Percentiles rank a stretch among this genome's conserved stretches.
These are phyloP conservation scores for Sporobolus alterniflorus DNA, from an alignment of 202 grass and related monocot genomes.

Conservation along the genomic window DNA sequence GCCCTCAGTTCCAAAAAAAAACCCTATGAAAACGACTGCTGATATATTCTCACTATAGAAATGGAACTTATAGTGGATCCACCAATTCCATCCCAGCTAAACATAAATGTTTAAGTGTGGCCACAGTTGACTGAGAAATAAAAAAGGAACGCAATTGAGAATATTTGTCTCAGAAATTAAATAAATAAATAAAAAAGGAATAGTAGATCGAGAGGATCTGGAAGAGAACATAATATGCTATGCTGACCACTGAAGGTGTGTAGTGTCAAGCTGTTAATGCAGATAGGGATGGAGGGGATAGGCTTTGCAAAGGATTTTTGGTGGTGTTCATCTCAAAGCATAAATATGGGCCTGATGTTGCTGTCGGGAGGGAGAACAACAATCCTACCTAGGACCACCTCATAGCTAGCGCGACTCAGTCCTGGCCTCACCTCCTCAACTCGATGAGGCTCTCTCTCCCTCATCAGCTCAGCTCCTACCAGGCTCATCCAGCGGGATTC, in stretches of 20 bases:
- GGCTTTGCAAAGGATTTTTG: constrained; percentile 58
- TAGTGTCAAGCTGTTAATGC: constrained; percentile 48
- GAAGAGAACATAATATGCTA: neutral
- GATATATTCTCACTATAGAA: neutral
- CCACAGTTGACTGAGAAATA: neutral
- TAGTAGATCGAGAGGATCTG: constrained; percentile 9
- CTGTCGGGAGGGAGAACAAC: constrained; percentile 57
- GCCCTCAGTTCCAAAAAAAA: too few species aligned
- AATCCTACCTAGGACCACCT: constrained; percentile 59
- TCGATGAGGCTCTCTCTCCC: neutral
- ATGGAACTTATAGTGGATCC: neutral
- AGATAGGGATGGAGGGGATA: constrained; percentile 54
- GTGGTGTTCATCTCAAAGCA: constrained; percentile 48
- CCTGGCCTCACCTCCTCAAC: neutral
- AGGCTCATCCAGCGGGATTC: constrained; percentile 29
- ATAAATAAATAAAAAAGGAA: neutral
- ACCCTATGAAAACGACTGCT: neutral
- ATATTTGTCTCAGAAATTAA: neutral
- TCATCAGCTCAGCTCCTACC: neutral
- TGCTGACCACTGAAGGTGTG: constrained; percentile 40
- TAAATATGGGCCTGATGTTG: constrained; percentile 60
- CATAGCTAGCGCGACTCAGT: constrained; percentile 1
- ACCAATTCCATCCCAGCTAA: neutral
- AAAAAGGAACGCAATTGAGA: neutral
- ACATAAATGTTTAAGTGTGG: neutral